These are phyloP conservation scores for Alternaria ventricosa DNA, from an alignment of 2,329 filamentous ascomycete genomes.

Conservation along the genomic window DNA sequence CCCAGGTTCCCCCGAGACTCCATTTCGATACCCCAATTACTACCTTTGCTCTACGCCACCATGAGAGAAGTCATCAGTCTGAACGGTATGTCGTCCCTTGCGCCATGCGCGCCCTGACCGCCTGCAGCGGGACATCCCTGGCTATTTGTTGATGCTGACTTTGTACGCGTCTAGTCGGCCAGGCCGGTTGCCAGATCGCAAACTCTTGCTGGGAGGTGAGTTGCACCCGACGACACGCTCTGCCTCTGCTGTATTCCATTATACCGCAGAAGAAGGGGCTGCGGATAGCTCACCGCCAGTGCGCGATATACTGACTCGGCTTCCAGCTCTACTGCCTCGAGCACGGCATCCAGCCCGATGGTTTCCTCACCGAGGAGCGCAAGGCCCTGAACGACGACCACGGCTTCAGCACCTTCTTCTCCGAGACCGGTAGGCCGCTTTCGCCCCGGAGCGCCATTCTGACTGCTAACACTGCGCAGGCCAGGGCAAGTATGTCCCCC, in stretches of 20 bases:
- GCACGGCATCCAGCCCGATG: slow-evolving; percentile 99
- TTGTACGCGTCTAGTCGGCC: slow-evolving; percentile 77
- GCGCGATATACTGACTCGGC: slow-evolving; percentile 40
- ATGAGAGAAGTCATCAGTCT: slow-evolving; percentile 99
- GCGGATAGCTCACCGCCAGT: slow-evolving; percentile 40
- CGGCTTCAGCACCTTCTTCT: slow-evolving; percentile 99
- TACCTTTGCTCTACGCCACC: slow-evolving; percentile 54
- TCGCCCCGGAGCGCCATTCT: slow-evolving; percentile 32
- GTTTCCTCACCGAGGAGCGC: slow-evolving; percentile 97
- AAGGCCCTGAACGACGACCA: slow-evolving; percentile 92
- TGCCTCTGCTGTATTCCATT: slow-evolving; percentile 3
- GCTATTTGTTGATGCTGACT: slow-evolving; percentile 58
- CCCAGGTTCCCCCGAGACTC: slow-evolving; percentile 22
- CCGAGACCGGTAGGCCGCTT: slow-evolving; percentile 81
- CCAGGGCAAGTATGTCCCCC: slow-evolving; percentile 98
- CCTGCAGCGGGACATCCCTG: slow-evolving; percentile 36
- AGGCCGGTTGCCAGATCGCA: slow-evolving; percentile 99
- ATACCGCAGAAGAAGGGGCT: slow-evolving; percentile 28
- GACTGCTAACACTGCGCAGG: slow-evolving; percentile 61
- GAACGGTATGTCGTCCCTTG: slow-evolving; percentile 75
- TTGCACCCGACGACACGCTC: slow-evolving; percentile 37
- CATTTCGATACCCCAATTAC: slow-evolving; percentile 43
- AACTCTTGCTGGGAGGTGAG: slow-evolving; percentile 99
- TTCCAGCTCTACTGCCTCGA: slow-evolving; percentile 97
- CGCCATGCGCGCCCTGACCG: slow-evolving; percentile 52